A percentile compares a stretch with the other conserved stretches of the same genome.
Conservation (phyloP, 129 eudicot genomes). For the Kitagawia praeruptora region DNA sequence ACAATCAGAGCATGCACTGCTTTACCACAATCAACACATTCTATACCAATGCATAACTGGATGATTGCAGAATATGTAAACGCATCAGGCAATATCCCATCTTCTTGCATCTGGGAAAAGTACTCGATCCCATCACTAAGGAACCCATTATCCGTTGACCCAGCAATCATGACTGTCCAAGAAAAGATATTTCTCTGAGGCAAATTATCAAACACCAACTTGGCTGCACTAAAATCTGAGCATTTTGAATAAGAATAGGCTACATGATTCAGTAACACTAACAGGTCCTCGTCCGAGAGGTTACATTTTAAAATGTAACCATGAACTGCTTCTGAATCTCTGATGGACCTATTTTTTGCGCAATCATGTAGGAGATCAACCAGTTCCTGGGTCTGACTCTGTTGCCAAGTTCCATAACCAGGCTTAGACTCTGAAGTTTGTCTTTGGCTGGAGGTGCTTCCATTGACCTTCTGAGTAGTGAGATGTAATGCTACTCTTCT, state of each 20-base stretch:
- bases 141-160: constrained; percentile 16
- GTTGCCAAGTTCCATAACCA: constrained; percentile 5
- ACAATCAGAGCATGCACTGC: constrained; percentile 34
- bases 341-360: constrained; percentile 24
- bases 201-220: constrained; percentile 23
- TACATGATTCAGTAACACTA: constrained; percentile 36
- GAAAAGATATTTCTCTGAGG: constrained; percentile 28
- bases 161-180: constrained; percentile 40
- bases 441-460: background rate
- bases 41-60: constrained; percentile 22
- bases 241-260: constrained; percentile 38
- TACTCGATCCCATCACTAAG: constrained; percentile 25
- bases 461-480: constrained; percentile 3
- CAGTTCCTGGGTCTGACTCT: constrained; percentile 24
- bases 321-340: constrained; percentile 33
- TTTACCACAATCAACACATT: constrained; percentile 24
- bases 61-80: constrained; percentile 30
- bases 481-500: constrained; percentile 6
- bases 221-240: constrained; percentile 23
- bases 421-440: background rate
- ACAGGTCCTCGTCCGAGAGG: constrained; percentile 16
- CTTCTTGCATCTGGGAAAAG: constrained; percentile 25
- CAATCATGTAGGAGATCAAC: constrained; percentile 32
- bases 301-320: constrained; percentile 26
- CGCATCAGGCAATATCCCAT: constrained; percentile 27